Conservation (phyloP, 2,329 filamentous ascomycete species). For the Tolypocladium capitatum region DNA sequence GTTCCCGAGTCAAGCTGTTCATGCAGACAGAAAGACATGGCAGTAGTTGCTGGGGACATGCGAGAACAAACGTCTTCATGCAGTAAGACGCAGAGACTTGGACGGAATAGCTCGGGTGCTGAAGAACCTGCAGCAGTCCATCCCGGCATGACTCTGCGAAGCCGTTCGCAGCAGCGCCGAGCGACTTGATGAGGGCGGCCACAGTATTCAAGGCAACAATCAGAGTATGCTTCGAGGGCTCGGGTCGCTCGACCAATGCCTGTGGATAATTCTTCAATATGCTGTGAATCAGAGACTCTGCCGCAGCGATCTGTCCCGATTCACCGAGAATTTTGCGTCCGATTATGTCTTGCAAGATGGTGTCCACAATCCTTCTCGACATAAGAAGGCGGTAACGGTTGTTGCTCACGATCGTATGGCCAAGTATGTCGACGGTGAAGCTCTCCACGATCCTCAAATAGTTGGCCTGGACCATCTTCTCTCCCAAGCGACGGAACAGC, state of each 20-base stretch:
- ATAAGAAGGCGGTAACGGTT: slow-evolving; percentile 82
- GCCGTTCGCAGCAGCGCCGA: slow-evolving; percentile 69
- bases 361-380: slow-evolving; percentile 71
- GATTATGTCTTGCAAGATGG: slow-evolving; percentile 72
- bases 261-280: slow-evolving; percentile 92
- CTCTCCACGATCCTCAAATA: slow-evolving; percentile 74
- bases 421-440: slow-evolving; percentile 67
- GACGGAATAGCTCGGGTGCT: slow-evolving; percentile 92
- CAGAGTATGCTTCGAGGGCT: slow-evolving; percentile 78
- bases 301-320: slow-evolving; percentile 72
- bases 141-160: slow-evolving; percentile 80
- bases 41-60: slow-evolving; percentile 82
- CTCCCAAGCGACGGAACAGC: slow-evolving; percentile 64
- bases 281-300: slow-evolving; percentile 70
- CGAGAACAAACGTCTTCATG: slow-evolving; percentile 73
- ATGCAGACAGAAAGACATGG: slow-evolving; percentile 90
- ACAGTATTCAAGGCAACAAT: slow-evolving; percentile 69
- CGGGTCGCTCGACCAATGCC: slow-evolving; percentile 69
- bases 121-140: slow-evolving; percentile 74
- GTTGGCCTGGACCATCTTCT: slow-evolving; percentile 68
- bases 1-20: slow-evolving; percentile 83
- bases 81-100: slow-evolving; percentile 83
- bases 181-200: slow-evolving; percentile 59
- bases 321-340: slow-evolving; percentile 75
- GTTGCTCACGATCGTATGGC: slow-evolving; percentile 59